These are phyloP conservation scores for Hygrophorus russula DNA, from an alignment of 768 basidiomycete genomes.

Conservation along the genomic window DNA sequence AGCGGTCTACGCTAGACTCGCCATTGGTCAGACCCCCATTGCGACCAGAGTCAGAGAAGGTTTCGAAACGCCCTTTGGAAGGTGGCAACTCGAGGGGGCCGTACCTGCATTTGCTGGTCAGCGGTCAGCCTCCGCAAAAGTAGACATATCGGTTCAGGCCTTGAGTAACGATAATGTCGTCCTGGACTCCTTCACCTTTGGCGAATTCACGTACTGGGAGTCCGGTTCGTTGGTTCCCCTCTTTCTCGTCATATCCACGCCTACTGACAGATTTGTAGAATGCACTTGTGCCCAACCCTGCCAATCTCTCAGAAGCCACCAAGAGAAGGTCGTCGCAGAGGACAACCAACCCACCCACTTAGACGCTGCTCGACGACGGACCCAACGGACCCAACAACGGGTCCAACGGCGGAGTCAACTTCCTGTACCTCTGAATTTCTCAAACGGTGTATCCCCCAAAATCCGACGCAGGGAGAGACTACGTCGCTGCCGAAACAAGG, in stretches of 20 bases:
- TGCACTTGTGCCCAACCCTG: conserved; percentile 1
- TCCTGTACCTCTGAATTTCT: conserved; percentile 29
- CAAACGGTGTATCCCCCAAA: conserved; percentile 22
- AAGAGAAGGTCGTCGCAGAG: conserved; percentile 1
- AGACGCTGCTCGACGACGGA: conserved; percentile 10
- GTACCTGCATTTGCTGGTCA: conserved; percentile 43
- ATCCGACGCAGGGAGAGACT: conserved; percentile 7
- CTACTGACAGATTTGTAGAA: conserved; percentile 1
- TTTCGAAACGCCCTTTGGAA: conserved; percentile 31
- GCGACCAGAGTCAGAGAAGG: conserved; percentile 53
- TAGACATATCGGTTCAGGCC: conserved; percentile 49
- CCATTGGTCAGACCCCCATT: conserved; percentile 60
- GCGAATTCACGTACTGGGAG: conserved; percentile 57
- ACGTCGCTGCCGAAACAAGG: conserved; percentile 32
- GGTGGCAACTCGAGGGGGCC: conserved; percentile 57
- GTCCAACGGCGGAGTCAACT: conserved; percentile 6
- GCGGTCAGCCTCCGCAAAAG: conserved; percentile 28
- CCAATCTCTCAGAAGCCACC: conserved; percentile 11
- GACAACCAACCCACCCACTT: conserved; percentile 23
- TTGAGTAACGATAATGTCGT: conserved; percentile 41
- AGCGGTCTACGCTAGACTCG: conserved; percentile 57
- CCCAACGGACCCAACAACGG: too few species aligned
- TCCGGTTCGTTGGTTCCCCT: conserved; percentile 28
- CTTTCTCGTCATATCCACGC: too few species aligned
- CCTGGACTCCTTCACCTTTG: conserved; percentile 59